These are phyloP conservation scores for Stachybotrys elegans DNA, from an alignment of 2,329 filamentous ascomycete genomes.

Conservation along the genomic window DNA sequence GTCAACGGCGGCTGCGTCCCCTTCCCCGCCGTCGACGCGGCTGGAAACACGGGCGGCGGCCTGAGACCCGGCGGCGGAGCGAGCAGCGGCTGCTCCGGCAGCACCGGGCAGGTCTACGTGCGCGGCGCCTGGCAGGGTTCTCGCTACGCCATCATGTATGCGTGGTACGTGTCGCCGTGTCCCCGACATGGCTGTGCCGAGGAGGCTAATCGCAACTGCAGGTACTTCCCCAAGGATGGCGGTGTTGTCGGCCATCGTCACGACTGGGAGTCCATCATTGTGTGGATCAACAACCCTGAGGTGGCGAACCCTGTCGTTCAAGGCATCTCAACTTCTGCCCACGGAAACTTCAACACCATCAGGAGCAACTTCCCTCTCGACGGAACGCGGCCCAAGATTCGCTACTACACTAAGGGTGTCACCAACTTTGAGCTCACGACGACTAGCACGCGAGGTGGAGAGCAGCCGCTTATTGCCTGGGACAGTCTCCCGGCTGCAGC, in stretches of 20 bases:
- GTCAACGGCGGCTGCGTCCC: slow-evolving; percentile 58
- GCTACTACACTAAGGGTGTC: slow-evolving; percentile 25
- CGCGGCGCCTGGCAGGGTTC: slow-evolving; percentile 25
- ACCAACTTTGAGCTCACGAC: slow-evolving; percentile 32
- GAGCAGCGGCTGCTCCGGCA: slow-evolving; percentile 26
- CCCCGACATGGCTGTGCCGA: too few relatives aligned
- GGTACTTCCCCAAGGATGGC: slow-evolving; percentile 31
- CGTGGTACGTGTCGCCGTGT: slow-evolving; percentile 33
- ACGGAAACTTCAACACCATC: slow-evolving; percentile 27
- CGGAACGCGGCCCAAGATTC: slow-evolving; percentile 23
- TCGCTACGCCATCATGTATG: slow-evolving; percentile 35
- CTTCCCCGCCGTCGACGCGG: slow-evolving; percentile 55
- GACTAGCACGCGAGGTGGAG: slow-evolving; percentile 28
- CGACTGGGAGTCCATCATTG: slow-evolving; percentile 20
- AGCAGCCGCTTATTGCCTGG: slow-evolving; percentile 40
- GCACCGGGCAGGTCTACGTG: slow-evolving; percentile 33
- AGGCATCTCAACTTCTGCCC: slow-evolving; percentile 30
- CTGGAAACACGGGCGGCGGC: slow-evolving; percentile 46
- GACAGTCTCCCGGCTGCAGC: slow-evolving; percentile 31
- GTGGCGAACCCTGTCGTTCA: slow-evolving; percentile 16
- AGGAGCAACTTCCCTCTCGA: slow-evolving; percentile 13
- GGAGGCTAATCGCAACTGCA: not conserved
- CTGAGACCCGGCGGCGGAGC: slow-evolving; percentile 23
- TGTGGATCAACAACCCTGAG: slow-evolving; percentile 15
- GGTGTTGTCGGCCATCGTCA: slow-evolving; percentile 21